Evolutionary conservation across 2,329 filamentous ascomycete species (phyloP).

Genomic region (Alternaria sp.): DNA sequence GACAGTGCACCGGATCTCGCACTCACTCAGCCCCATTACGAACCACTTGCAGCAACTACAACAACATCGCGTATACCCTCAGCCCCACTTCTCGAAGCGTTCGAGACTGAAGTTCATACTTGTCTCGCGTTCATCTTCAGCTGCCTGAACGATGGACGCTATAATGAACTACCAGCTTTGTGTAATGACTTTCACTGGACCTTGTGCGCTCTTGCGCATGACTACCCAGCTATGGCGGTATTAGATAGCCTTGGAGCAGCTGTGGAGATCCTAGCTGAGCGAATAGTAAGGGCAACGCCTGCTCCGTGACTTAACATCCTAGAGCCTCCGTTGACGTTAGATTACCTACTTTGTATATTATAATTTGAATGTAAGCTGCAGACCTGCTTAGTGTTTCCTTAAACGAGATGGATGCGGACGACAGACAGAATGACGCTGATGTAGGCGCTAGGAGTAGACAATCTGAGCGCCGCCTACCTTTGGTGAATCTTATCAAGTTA

Average conservation of each 20-base stretch:
- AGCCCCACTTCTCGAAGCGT: background rate
- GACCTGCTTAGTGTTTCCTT: background rate
- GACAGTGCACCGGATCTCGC: background rate
- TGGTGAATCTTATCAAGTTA: background rate
- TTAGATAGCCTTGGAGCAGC: background rate
- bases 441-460: background rate
- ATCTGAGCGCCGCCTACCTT: background rate
- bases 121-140: conserved; percentile 1
- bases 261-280: conserved; percentile 7
- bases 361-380: background rate
- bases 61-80: background rate
- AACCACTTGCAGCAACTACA: background rate
- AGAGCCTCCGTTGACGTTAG: background rate
- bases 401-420: background rate
- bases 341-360: background rate
- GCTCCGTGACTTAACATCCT: background rate
- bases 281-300: background rate
- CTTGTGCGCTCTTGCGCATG: background rate
- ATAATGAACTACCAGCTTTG: background rate
- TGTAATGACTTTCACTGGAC: conserved; percentile 3
- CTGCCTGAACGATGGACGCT: background rate
- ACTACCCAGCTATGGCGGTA: background rate
- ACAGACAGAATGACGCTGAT: background rate
- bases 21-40: background rate
- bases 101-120: conserved; percentile 1